Conservation (phyloP, 176 grass and related monocot species). For the Eleusine indica region DNA sequence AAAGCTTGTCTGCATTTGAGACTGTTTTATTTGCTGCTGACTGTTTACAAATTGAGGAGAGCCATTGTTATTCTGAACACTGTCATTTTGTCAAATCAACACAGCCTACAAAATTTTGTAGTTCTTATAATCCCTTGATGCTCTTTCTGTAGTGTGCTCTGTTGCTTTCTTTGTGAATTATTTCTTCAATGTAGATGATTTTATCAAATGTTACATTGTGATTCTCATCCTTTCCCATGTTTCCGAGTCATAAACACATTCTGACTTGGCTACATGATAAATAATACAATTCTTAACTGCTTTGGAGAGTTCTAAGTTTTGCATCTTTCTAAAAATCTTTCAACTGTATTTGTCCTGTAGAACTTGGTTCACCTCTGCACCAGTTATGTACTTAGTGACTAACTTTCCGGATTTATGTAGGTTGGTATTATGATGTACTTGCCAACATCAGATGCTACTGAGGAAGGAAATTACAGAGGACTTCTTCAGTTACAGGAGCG, state of each 20-base stretch:
- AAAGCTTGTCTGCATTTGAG: slow-evolving; percentile 2
- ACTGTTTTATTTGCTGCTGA: slow-evolving; percentile 10
- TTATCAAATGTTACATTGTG: not conserved
- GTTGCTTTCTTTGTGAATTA: slow-evolving; percentile 5
- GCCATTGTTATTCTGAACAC: not conserved
- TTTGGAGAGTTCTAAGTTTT: slow-evolving; percentile 12
- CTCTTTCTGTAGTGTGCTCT: slow-evolving; percentile 8
- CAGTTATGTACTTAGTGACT: not conserved
- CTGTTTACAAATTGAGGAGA: not conserved
- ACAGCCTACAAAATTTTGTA: slow-evolving; percentile 1
- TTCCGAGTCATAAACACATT: slow-evolving; percentile 15
- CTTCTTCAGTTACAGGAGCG: slow-evolving; percentile 75
- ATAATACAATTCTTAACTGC: not conserved
- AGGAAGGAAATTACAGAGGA: slow-evolving; percentile 93
- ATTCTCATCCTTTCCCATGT: not conserved
- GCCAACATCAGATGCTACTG: slow-evolving; percentile 74
- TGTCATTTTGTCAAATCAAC: not conserved
- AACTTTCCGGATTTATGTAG: slow-evolving; percentile 43
- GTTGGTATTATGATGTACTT: slow-evolving; percentile 98
- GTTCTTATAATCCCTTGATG: slow-evolving; percentile 10
- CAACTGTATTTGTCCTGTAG: not conserved
- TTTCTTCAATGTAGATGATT: slow-evolving; percentile 18
- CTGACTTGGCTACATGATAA: not conserved
- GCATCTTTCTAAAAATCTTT: not conserved
- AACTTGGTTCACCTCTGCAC: not conserved